Base-by-base conservation (phyloP, 768 basidiomycete species). In the Hygrophorus russula region DNA sequence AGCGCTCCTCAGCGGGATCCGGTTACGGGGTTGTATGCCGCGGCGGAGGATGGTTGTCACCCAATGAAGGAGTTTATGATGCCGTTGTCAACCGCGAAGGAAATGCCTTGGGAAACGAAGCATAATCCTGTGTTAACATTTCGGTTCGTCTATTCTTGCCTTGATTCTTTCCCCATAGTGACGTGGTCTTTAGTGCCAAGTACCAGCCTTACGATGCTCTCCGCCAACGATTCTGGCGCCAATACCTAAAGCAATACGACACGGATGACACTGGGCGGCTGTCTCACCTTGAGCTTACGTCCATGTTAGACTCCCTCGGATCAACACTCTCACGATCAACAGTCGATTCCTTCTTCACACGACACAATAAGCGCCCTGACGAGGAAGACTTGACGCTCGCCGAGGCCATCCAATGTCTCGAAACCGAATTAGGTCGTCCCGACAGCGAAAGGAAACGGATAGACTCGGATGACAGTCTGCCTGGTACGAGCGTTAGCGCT, bases 261-360 rank as follows among this genome's bases (percentile, higher is more conserved):
- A 73, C 80, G 0, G 91, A 93, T 59, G 87, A 92, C 48, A 84
- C 80, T 0, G 65, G 66, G 15, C 58, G 72, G 1, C 63, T 93
- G 32, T 91, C 89, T 0, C 80, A 82, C 48, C 65, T 93, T 44
- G 96, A 98, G 60, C 70, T 96, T 27, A 87, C 84, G 0, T 87
- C 87, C 9, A 92, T 97, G 87, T 81, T 99, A 34, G 94, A 97
- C 64, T 94, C 93, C 1, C 80, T 99, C 30, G 92, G 92, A 4
- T 96, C 92, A 3, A 98, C 94, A 0, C 74, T 98, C 39, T 85
- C 84, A 5, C 62, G 61, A 0, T 67, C 77, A 35, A 98, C 94
- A 1, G 67, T 96, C 46, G 72, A 83, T 51, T 71, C 72, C 11
- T 97, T 94, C 73, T 97, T 87, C 65, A 74, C 70, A 6, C 72